Conservation (phyloP, 2,329 filamentous ascomycete genomes). For the Harringtonia aguacate region DNA sequence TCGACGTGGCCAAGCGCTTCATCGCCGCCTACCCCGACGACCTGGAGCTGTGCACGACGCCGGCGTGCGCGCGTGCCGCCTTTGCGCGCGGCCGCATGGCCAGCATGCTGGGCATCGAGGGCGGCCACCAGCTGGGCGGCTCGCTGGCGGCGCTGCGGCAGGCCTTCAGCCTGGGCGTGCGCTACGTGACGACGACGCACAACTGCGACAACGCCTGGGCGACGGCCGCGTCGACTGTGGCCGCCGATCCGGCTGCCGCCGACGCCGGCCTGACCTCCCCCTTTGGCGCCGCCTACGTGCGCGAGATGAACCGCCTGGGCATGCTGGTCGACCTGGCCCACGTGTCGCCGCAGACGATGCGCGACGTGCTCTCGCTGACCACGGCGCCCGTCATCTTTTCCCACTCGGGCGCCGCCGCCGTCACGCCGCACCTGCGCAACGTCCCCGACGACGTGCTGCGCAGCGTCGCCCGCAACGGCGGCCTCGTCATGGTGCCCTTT, state of each 20-base stretch:
- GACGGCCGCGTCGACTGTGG: slow-evolving; percentile 19
- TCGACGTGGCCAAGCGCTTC: slow-evolving; percentile 20
- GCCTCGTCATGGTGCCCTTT: slow-evolving; percentile 26
- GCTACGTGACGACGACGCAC: slow-evolving; percentile 26
- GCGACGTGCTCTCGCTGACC: slow-evolving; percentile 8
- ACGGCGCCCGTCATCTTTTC: slow-evolving; percentile 12
- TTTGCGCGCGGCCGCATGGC: slow-evolving; percentile 22
- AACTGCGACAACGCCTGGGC: slow-evolving; percentile 22
- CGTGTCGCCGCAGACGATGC: slow-evolving; percentile 11
- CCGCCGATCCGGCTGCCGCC: slow-evolving; percentile 9
- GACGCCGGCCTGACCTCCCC: slow-evolving; percentile 11
- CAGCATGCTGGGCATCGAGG: slow-evolving; percentile 27
- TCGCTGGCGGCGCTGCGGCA: slow-evolving; percentile 23
- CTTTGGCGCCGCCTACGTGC: slow-evolving; percentile 13
- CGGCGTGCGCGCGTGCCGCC: slow-evolving; percentile 16
- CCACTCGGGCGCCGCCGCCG: slow-evolving; percentile 9
- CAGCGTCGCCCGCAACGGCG: slow-evolving; percentile 22
- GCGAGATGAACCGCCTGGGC: slow-evolving; percentile 21
- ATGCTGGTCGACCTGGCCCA: slow-evolving; percentile 14
- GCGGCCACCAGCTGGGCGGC: slow-evolving; percentile 23
- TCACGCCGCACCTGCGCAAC: slow-evolving; percentile 17
- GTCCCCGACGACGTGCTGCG: slow-evolving; percentile 25
- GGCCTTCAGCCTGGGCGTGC: slow-evolving; percentile 21
- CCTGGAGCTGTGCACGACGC: slow-evolving; percentile 16
- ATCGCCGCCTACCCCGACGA: slow-evolving; percentile 15